phyloP scores from a whole-genome alignment of 257 asterid species.

The Linaria vulgaris region DNA sequence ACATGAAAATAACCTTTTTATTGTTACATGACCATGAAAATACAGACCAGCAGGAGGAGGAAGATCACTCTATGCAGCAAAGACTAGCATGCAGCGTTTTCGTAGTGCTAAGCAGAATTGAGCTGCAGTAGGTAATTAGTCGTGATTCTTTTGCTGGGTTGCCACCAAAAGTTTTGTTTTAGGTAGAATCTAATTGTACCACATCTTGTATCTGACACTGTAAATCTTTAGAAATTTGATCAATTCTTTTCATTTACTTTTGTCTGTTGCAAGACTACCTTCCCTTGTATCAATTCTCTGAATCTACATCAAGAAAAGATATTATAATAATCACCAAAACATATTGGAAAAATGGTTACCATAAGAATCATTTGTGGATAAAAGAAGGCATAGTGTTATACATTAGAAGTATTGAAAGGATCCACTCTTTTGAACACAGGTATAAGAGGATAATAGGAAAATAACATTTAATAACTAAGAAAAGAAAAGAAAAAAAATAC shows the following conservation, averaged over 20 bases:
- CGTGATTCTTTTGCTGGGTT: constrained; percentile 19
- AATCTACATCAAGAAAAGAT: background rate
- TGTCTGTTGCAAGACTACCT: background rate
- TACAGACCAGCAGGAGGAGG: background rate
- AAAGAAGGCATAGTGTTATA: too few relatives aligned
- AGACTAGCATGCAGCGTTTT: constrained; percentile 15
- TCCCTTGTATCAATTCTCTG: too few relatives aligned
- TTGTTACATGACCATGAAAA: constrained; percentile 37
- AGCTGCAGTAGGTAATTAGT: constrained; percentile 27
- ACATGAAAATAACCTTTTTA: constrained; percentile 66
- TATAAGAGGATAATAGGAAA: too few relatives aligned
- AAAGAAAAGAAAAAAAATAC: too few relatives aligned
- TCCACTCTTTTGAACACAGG: too few relatives aligned
- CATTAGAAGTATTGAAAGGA: too few relatives aligned
- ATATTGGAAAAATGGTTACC: too few relatives aligned
- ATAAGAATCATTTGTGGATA: too few relatives aligned
- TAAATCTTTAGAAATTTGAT: background rate
- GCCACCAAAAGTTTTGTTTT: background rate
- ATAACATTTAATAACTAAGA: too few relatives aligned
- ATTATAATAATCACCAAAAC: background rate
- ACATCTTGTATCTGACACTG: background rate
- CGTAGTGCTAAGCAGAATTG: constrained; percentile 7
- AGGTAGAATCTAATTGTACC: constrained; percentile 3
- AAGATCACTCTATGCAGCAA: background rate
- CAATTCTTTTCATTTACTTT: background rate